Evolutionary conservation across 148 eudicot species (phyloP).

Genomic region (Fagopyrum homotropicum): DNA sequence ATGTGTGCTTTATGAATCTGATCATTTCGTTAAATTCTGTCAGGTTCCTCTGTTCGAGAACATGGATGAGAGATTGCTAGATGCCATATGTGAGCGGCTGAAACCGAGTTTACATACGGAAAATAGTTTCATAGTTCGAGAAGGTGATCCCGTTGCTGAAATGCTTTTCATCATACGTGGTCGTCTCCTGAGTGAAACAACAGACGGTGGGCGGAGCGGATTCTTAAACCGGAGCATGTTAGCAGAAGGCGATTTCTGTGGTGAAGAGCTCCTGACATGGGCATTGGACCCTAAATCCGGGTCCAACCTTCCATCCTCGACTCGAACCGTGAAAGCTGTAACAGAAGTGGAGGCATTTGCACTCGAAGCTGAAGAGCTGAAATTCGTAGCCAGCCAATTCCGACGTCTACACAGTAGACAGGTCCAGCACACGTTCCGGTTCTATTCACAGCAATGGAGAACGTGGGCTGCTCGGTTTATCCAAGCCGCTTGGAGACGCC

Average conservation of each 20-base stretch:
- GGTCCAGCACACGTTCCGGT: constrained; percentile 86
- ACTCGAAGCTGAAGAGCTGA: constrained; percentile 75
- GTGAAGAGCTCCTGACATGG: constrained; percentile 72
- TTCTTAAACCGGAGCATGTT: constrained; percentile 74
- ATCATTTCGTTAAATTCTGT: neutral
- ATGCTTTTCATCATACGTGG: constrained; percentile 95
- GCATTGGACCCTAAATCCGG: constrained; percentile 89
- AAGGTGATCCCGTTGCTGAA: constrained; percentile 92
- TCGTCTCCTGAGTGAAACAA: constrained; percentile 82
- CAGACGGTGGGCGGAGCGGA: constrained; percentile 95
- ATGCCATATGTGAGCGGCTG: constrained; percentile 86
- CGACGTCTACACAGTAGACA: constrained; percentile 90
- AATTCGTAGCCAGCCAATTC: constrained; percentile 87
- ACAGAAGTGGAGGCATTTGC: constrained; percentile 92
- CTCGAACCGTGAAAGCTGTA: constrained; percentile 78
- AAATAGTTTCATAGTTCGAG: constrained; percentile 67
- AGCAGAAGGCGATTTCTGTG: constrained; percentile 89
- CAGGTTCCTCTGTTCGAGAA: constrained; percentile 92
- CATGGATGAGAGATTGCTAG: constrained; percentile 87
- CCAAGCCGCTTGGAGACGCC: constrained; percentile 87
- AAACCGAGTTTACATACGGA: constrained; percentile 89
- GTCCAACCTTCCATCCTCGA: constrained; percentile 73
- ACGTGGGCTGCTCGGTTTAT: constrained; percentile 93
- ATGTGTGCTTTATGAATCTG: neutral
- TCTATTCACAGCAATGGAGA: constrained; percentile 92